phyloP scores from a whole-genome alignment of 1,284 basidiomycete species.

The Heterobasidion parviporum region DNA sequence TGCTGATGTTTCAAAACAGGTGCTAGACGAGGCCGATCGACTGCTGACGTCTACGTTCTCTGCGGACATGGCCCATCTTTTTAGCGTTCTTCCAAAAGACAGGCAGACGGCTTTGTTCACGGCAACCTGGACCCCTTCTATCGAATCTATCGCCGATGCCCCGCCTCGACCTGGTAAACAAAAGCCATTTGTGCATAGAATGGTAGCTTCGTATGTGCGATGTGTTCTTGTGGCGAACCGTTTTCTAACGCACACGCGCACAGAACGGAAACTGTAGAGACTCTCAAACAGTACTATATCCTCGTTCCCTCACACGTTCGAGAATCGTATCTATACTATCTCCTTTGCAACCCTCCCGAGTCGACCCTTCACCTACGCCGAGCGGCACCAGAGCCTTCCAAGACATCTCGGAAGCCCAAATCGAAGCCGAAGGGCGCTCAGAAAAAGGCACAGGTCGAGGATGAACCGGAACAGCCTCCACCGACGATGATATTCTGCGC shows the following conservation, averaged over 20 bases:
- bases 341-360: slow-evolving; percentile 84
- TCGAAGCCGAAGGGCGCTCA: slow-evolving; percentile 20
- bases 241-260: slow-evolving; percentile 5
- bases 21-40: slow-evolving; percentile 95
- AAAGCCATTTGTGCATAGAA: slow-evolving; percentile 83
- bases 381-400: slow-evolving; percentile 40
- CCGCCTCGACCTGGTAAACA: slow-evolving; percentile 77
- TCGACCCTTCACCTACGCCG: slow-evolving; percentile 63
- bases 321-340: slow-evolving; percentile 87
- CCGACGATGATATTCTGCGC: slow-evolving; percentile 95
- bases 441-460: slow-evolving; percentile 34
- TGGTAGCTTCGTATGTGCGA: slow-evolving; percentile 57
- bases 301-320: slow-evolving; percentile 94
- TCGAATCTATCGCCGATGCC: slow-evolving; percentile 73
- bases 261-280: slow-evolving; percentile 81
- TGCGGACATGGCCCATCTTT: slow-evolving; percentile 77
- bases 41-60: slow-evolving; percentile 88
- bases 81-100: slow-evolving; percentile 72
- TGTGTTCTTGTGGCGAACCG: background rate
- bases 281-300: slow-evolving; percentile 84
- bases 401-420: slow-evolving; percentile 22
- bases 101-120: slow-evolving; percentile 97
- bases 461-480: slow-evolving; percentile 63
- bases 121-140: slow-evolving; percentile 86
- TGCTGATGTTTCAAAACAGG: slow-evolving; percentile 32